Percentiles rank a stretch among this genome's conserved stretches.
Conservation (phyloP, 768 basidiomycete species). For the Strobilomyces dryophilus region DNA sequence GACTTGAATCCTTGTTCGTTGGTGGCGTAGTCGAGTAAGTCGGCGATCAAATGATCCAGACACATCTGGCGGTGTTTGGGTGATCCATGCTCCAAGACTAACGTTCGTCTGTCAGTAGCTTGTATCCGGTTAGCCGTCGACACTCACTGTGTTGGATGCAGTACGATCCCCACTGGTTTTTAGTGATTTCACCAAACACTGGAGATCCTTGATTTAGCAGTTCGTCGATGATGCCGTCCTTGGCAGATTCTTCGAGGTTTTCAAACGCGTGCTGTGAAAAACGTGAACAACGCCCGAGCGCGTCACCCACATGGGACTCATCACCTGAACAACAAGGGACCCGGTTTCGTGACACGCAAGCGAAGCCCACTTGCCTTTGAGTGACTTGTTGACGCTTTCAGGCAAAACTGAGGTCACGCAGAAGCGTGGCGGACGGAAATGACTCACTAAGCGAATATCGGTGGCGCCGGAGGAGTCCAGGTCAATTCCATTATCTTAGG, state of each 20-base stretch:
- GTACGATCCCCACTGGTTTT: constrained; percentile 88
- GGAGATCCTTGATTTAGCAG: constrained; percentile 66
- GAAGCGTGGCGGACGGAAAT: neutral
- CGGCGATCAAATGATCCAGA: constrained; percentile 70
- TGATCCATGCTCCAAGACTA: constrained; percentile 84
- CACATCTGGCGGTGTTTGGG: constrained; percentile 70
- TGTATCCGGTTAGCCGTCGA: neutral
- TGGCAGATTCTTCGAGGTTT: constrained; percentile 77
- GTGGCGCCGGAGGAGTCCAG: constrained; percentile 84
- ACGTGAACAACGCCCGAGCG: constrained; percentile 9
- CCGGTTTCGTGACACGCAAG: constrained; percentile 90
- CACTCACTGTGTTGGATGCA: constrained; percentile 79
- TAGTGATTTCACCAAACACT: constrained; percentile 72
- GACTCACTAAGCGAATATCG: constrained; percentile 79
- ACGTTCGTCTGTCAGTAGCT: constrained; percentile 1
- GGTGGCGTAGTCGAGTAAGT: constrained; percentile 75
- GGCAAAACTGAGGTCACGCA: constrained; percentile 2
- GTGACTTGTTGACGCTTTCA: constrained; percentile 75
- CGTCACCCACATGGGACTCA: constrained; percentile 1
- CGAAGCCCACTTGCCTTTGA: constrained; percentile 86
- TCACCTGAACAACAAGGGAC: constrained; percentile 81
- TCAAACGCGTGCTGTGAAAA: constrained; percentile 70
- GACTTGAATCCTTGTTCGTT: constrained; percentile 88
- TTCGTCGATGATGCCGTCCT: constrained; percentile 82
- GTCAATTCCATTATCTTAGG: constrained; percentile 82